These are phyloP conservation scores for Quercus phellos DNA, from an alignment of 331 rosid species.

Conservation along the genomic window DNA sequence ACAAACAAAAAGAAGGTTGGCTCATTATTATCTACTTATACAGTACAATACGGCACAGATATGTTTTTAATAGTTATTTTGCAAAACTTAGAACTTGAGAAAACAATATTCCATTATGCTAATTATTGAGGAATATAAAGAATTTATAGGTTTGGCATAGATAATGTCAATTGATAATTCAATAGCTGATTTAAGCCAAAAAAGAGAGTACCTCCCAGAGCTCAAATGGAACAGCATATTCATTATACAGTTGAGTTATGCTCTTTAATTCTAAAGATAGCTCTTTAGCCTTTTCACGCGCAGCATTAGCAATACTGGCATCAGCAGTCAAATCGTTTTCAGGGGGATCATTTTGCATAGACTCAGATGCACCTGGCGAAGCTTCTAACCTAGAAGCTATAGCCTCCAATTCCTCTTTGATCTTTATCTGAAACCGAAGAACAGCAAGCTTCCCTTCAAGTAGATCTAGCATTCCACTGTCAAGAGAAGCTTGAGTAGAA, in stretches of 20 bases:
- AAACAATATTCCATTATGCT: not conserved
- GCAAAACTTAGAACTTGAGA: not conserved
- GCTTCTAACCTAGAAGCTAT: constrained; percentile 64
- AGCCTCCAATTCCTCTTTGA: constrained; percentile 81
- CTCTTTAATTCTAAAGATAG: constrained; percentile 75
- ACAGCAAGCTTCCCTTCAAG: constrained; percentile 99
- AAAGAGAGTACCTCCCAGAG: constrained; percentile 85
- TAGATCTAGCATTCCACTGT: constrained; percentile 81
- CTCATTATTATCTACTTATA: not conserved
- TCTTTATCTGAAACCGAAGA: constrained; percentile 89
- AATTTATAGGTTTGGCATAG: not conserved
- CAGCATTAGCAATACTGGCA: constrained; percentile 41
- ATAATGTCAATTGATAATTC: not conserved
- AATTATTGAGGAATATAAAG: not conserved
- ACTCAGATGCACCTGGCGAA: constrained; percentile 43
- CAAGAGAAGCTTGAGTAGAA: constrained; percentile 60
- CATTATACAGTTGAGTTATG: constrained; percentile 92
- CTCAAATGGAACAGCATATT: constrained; percentile 90
- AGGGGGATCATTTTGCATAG: constrained; percentile 46
- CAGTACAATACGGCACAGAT: not conserved
- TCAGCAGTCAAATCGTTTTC: constrained; percentile 35
- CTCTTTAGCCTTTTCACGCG: constrained; percentile 66
- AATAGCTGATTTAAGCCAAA: not conserved
- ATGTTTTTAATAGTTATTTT: not conserved
- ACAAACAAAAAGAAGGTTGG: not conserved